Evolutionary conservation across 257 asterid genomes (phyloP).

Genomic region (Nicotiana obtusifolia): DNA sequence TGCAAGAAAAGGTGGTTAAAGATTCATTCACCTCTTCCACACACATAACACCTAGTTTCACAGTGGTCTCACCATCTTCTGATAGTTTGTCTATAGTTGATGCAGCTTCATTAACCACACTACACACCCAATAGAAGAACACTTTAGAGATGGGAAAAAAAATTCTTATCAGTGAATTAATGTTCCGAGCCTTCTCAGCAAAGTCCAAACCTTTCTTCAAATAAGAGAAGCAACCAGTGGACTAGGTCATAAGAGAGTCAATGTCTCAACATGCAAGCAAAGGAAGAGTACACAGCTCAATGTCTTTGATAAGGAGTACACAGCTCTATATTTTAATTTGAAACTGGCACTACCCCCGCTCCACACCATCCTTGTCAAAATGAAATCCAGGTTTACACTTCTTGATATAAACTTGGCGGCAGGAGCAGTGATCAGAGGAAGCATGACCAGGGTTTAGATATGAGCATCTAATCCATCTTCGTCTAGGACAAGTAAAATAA

Average conservation of each 20-base stretch:
- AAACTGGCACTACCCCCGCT: neutral
- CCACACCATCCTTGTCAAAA: neutral
- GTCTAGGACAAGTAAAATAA: neutral
- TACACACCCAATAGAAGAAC: neutral
- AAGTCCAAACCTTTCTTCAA: neutral
- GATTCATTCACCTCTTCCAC: neutral
- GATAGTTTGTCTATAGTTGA: neutral
- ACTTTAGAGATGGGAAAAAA: neutral
- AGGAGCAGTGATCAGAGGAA: neutral
- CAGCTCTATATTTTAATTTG: neutral
- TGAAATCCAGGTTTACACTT: neutral
- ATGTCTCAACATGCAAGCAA: neutral
- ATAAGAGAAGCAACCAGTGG: neutral
- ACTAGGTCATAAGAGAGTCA: neutral
- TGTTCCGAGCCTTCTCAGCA: neutral
- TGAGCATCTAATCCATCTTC: neutral
- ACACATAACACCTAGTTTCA: neutral
- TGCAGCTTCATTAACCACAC: neutral
- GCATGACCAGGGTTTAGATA: neutral
- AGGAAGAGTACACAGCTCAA: neutral
- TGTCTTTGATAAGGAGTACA: neutral
- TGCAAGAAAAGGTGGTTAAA: neutral
- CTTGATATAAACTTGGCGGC: neutral
- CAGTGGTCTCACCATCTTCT: neutral
- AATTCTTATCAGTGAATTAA: neutral